Evolutionary conservation across 2,329 filamentous ascomycete species (phyloP).

Genomic region (Beauveria medogensis): DNA sequence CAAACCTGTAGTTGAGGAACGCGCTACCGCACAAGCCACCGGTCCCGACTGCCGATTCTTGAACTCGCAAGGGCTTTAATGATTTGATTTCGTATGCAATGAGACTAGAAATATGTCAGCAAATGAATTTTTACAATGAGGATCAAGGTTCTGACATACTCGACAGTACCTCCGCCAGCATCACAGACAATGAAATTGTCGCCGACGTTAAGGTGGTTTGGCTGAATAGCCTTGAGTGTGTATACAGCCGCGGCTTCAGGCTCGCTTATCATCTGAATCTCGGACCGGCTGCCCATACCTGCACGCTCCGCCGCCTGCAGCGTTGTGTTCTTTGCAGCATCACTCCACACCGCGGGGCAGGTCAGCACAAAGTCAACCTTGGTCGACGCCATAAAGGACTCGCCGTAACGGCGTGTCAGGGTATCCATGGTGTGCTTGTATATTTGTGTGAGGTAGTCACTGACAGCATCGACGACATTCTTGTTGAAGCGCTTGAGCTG

Average conservation of each 20-base stretch:
- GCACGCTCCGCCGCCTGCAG: slow-evolving; percentile 69
- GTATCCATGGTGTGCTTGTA: slow-evolving; percentile 74
- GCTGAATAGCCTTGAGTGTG: slow-evolving; percentile 70
- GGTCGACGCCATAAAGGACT: slow-evolving; percentile 68
- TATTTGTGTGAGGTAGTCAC: slow-evolving; percentile 70
- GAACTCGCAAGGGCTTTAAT: slow-evolving; percentile 60
- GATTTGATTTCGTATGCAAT: slow-evolving; percentile 78
- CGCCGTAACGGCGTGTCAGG: slow-evolving; percentile 64
- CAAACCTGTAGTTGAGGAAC: slow-evolving; percentile 73
- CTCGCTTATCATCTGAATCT: slow-evolving; percentile 73
- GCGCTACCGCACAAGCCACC: slow-evolving; percentile 71
- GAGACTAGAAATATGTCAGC: slow-evolving; percentile 35
- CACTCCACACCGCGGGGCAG: slow-evolving; percentile 77
- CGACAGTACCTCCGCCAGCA: slow-evolving; percentile 58
- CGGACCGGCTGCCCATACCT: slow-evolving; percentile 63
- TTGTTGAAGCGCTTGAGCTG: slow-evolving; percentile 68
- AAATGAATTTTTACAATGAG: neutral
- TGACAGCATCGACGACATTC: slow-evolving; percentile 70
- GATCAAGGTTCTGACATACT: slow-evolving; percentile 36
- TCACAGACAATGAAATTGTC: slow-evolving; percentile 58
- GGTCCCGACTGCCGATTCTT: slow-evolving; percentile 72
- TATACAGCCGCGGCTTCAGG: slow-evolving; percentile 75
- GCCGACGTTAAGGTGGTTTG: slow-evolving; percentile 62
- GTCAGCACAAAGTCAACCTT: slow-evolving; percentile 74
- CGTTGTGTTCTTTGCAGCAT: slow-evolving; percentile 78